These are phyloP conservation scores for Pleurotus tuber-regium DNA, from an alignment of 768 basidiomycete genomes.

Conservation along the genomic window DNA sequence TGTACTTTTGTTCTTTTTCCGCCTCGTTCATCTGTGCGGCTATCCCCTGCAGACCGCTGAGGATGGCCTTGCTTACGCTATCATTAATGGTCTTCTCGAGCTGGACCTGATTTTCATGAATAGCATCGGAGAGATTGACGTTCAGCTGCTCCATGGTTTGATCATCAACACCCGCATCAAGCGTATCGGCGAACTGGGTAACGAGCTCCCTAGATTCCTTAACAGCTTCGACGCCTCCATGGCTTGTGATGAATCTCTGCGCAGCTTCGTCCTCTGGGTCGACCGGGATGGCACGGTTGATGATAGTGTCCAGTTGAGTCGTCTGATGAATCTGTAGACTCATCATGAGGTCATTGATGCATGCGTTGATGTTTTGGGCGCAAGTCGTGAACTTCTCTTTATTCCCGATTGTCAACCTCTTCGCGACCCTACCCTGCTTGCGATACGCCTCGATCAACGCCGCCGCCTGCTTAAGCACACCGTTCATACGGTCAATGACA, in stretches of 20 bases:
- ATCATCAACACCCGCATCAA: slow-evolving; percentile 35
- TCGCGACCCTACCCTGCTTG: slow-evolving; percentile 31
- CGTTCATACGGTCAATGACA: slow-evolving; percentile 37
- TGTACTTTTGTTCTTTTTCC: slow-evolving; percentile 35
- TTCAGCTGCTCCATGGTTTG: slow-evolving; percentile 38
- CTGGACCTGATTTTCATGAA: slow-evolving; percentile 28
- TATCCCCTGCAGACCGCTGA: slow-evolving; percentile 33
- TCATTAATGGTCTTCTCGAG: slow-evolving; percentile 29
- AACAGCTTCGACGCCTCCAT: slow-evolving; percentile 35
- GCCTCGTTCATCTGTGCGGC: slow-evolving; percentile 30
- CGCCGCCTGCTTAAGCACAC: slow-evolving; percentile 34
- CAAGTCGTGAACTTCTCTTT: slow-evolving; percentile 33
- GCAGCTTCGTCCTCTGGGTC: slow-evolving; percentile 37
- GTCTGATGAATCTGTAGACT: slow-evolving; percentile 42
- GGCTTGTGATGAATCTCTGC: slow-evolving; percentile 29
- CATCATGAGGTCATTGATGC: slow-evolving; percentile 35
- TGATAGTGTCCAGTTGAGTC: slow-evolving; percentile 29
- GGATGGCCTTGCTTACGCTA: slow-evolving; percentile 31
- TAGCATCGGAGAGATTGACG: slow-evolving; percentile 30
- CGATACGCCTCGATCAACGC: slow-evolving; percentile 37
- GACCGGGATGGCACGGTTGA: slow-evolving; percentile 33
- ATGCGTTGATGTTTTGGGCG: slow-evolving; percentile 29
- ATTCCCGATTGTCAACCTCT: slow-evolving; percentile 36
- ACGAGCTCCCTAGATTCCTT: slow-evolving; percentile 33
- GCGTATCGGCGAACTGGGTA: slow-evolving; percentile 34